A percentile compares a stretch with the other conserved stretches of the same genome.
Evolutionary conservation across 1,139 yeast genomes (phyloP).

Genomic region (Kodamaea suecica): DNA sequence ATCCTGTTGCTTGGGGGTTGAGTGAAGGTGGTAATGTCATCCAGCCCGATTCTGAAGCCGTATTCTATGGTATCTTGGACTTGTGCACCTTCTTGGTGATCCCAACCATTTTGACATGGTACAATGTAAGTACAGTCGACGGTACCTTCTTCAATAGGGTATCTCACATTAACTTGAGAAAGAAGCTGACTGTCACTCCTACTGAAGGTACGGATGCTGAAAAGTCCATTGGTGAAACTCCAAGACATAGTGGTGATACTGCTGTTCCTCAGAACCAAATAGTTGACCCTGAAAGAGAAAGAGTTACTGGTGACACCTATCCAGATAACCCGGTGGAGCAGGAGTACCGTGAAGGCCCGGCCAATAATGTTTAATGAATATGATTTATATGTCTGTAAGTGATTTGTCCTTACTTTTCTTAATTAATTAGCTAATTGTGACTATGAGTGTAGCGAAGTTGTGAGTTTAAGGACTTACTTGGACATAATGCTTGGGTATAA

Average conservation of each 20-base stretch:
- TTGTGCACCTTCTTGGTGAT: constrained; percentile 41
- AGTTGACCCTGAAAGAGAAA: constrained; percentile 13
- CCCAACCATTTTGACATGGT: constrained; percentile 38
- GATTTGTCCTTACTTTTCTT: too few species aligned
- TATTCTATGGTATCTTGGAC: constrained; percentile 62
- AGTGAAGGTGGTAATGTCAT: constrained; percentile 67
- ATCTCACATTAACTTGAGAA: constrained; percentile 1
- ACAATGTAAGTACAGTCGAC: constrained; percentile 27
- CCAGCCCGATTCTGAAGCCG: constrained; percentile 65
- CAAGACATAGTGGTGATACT: constrained; percentile 21
- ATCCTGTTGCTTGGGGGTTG: constrained; percentile 61
- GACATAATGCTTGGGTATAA: too few species aligned
- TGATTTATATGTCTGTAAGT: too few species aligned
- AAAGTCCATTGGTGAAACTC: constrained; percentile 23
- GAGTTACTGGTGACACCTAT: not conserved
- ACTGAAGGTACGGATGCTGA: constrained; percentile 13
- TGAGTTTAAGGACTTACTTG: too few species aligned
- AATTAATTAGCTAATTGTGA: too few species aligned
- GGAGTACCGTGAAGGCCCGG: too few species aligned
- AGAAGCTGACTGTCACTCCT: constrained; percentile 3
- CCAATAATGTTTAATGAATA: too few species aligned
- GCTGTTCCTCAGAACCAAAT: constrained; percentile 23
- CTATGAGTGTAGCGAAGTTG: too few species aligned
- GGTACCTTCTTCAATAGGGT: constrained; percentile 28
- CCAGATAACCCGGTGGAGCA: too few species aligned